Evolutionary conservation across 768 basidiomycete species (phyloP), one percentile per base, ranked within the genome.

Genomic region (Hygrocybe punicea): DNA sequence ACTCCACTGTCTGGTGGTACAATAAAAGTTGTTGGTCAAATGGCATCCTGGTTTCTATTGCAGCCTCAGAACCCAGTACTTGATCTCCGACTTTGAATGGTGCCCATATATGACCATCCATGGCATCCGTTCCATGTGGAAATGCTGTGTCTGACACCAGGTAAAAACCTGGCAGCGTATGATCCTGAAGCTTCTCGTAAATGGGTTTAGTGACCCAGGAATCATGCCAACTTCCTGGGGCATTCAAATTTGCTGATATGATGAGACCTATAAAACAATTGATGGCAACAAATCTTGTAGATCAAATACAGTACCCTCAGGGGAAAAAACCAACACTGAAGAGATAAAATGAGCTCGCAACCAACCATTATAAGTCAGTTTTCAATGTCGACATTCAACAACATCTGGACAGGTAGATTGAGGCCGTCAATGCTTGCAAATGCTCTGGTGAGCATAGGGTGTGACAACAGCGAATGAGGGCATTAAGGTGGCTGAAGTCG

Each of bases 1-100:
- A 83, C 59, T 83, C 78, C 9, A 78, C 78, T 0, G 79, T 75
- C 62, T 83, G 80, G 1, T 72, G 61, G 57, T 66, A 80, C 2
- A 76, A 78, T 0, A 81, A 62, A 0, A 81, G 69, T 56, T 81
- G 63, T 1, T 63, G 49, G 62, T 81, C 67, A 53, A 69, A 73
- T 4, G 46, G 60, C 33, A 74, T 46, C 0, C 59, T 14, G 23
- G 65, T 59, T 5, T 64, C 60, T 7, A 66, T 62, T 19, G 69
- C 63, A 4, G 53, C 45, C 4, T 34, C n/a, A 51, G 63, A 61
- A 9, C 36, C 53, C 4, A 58, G 63, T 4, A 72, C 52, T 0
- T 50, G 54, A 6, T 65, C 55, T 2, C 72, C 74, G 7, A 53
- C 48, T 59, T 78, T 80, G 10, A 78, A 57, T 34, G 77, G 76